Evolutionary conservation across 306 rosid genomes (phyloP), one percentile per base, ranked within the genome.

Genomic region (Vigna radiata): DNA sequence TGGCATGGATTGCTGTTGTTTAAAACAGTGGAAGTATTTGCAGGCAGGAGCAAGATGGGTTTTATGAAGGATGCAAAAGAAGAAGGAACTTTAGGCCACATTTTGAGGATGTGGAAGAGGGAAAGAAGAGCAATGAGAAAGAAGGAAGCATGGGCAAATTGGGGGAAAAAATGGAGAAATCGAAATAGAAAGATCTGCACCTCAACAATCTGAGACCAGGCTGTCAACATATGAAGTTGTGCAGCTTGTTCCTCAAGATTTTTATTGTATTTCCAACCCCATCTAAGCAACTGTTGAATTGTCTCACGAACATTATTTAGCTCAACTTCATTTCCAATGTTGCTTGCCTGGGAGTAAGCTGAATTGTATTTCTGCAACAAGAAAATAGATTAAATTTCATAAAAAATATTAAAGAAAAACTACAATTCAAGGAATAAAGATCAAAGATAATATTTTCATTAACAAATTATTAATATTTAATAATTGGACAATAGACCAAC

Each of bases 201-300:
- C 98, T 95, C 98, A 73, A 90, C 95, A 87, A 90, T 85, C 85
- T 92, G 97, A 29, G 97, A 92, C 98, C 98, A 92, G 87, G 97
- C 93, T 79, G 97, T 92, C 84, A 92, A 77, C 98, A 92, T 84
- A 82, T 95, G 98, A 70, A 95, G 97, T 70, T 95, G 98, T 31
- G 97, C 95, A 85, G 97, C 98, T 85, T 95, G 98, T 79, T 95
- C 98, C 89, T 95, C 98, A 61, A 95, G 97, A 81, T 89, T 92
- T 81, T 95, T 95, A 83, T 95, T 92, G 88, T 92, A 86, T 85
- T 90, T 95, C 98, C 98, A 95, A 17, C 97, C 97, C 98, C 98
- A 95, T 87, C 97, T 87, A 85, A 95, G 80, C 89, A 95, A 86
- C 71, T 90, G 96, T 70, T 95, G 98, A 78, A 95, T 87, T 70